These are phyloP conservation scores for Calophaca sinica DNA, from an alignment of 306 rosid genomes.

Conservation along the genomic window DNA sequence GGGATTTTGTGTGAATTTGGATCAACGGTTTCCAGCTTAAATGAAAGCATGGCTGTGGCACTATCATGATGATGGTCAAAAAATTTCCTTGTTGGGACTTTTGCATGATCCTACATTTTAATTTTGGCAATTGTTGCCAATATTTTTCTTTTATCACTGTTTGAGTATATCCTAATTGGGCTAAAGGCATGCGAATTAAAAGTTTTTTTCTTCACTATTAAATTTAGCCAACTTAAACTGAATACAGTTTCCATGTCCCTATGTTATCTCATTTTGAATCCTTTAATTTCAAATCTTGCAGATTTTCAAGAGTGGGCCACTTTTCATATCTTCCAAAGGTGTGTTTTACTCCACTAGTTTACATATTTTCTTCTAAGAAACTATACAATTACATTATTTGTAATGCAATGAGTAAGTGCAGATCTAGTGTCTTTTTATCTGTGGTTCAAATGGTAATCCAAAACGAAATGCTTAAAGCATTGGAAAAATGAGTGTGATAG, in stretches of 20 bases:
- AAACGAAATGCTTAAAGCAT: neutral
- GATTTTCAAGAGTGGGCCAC: slow-evolving; percentile 97
- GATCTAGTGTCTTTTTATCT: slow-evolving; percentile 7
- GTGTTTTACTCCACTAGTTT: slow-evolving; percentile 48
- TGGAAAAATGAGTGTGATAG: neutral
- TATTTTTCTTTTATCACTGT: neutral
- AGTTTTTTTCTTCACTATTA: neutral
- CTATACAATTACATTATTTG: slow-evolving; percentile 4
- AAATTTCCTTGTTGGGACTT: neutral
- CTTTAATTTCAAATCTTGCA: slow-evolving; percentile 52
- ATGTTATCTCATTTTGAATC: slow-evolving; percentile 28
- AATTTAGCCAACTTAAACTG: slow-evolving; percentile 34
- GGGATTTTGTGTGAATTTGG: slow-evolving; percentile 32
- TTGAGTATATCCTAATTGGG: slow-evolving; percentile 23
- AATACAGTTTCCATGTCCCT: slow-evolving; percentile 15
- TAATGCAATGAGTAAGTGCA: slow-evolving; percentile 23
- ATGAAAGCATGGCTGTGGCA: slow-evolving; percentile 28
- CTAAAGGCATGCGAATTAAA: slow-evolving; percentile 1
- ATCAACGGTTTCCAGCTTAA: slow-evolving; percentile 9
- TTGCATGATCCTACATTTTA: slow-evolving; percentile 11
- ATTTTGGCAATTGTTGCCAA: slow-evolving; percentile 18
- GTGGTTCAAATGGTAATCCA: neutral
- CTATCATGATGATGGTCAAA: neutral
- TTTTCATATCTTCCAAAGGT: slow-evolving; percentile 94
- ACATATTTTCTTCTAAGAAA: slow-evolving; percentile 9